These are phyloP conservation scores for Sclerotinia minor DNA, from an alignment of 2,329 filamentous ascomycete species.

Conservation along the genomic window DNA sequence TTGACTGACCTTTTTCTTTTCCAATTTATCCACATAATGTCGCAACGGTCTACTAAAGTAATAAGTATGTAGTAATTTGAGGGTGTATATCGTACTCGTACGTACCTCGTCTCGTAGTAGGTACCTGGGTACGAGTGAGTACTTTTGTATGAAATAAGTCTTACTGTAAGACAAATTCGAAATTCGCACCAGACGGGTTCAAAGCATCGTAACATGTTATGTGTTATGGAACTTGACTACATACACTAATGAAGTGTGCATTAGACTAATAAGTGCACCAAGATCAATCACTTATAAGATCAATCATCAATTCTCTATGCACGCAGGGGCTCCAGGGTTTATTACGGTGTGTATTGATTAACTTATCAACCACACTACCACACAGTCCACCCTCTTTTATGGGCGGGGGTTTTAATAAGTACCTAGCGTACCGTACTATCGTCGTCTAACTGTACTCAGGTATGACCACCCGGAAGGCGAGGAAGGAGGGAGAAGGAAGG, in stretches of 20 bases:
- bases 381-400: too few relatives aligned
- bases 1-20: not conserved
- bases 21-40: not conserved
- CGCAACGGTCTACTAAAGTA: too few relatives aligned
- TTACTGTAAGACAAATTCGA: not conserved
- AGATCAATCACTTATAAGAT: not conserved
- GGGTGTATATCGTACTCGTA: too few relatives aligned
- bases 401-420: not conserved
- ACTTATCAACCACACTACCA: too few relatives aligned
- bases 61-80: too few relatives aligned
- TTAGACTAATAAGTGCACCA: too few relatives aligned
- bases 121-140: too few relatives aligned
- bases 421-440: not conserved
- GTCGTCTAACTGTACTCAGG: not conserved
- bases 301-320: not conserved
- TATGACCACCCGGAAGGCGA: not conserved
- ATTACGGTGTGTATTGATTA: too few relatives aligned
- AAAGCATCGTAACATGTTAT: constrained; percentile 2
- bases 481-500: not conserved
- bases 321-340: not conserved
- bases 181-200: constrained; percentile 8
- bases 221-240: too few relatives aligned
- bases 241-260: too few relatives aligned
- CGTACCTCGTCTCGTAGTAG: too few relatives aligned
- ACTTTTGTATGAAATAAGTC: too few relatives aligned